These are phyloP conservation scores for Diaporthe citrichinensis DNA, from an alignment of 2,329 filamentous ascomycete genomes.

Conservation along the genomic window DNA sequence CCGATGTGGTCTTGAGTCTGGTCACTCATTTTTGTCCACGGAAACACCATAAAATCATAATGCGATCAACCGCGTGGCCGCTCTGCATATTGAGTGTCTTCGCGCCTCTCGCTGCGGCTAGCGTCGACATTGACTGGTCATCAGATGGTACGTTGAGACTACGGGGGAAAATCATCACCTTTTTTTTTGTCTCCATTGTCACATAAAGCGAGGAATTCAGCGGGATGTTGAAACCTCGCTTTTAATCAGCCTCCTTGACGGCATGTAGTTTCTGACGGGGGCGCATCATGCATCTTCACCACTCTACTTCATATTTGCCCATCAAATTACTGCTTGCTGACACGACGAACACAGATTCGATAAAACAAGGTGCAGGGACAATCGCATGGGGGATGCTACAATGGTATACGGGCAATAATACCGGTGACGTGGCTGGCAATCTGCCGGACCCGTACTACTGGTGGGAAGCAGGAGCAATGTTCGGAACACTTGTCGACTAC, in stretches of 20 bases:
- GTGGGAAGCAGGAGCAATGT: constrained; percentile 77
- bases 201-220: background rate
- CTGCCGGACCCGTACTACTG: constrained; percentile 70
- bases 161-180: background rate
- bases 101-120: constrained; percentile 28
- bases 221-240: background rate
- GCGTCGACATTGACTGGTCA: constrained; percentile 39
- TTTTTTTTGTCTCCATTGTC: too few relatives aligned
- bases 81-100: constrained; percentile 29
- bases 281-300: background rate
- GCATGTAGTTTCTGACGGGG: background rate
- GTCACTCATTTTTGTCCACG: background rate
- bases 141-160: constrained; percentile 36
- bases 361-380: constrained; percentile 55
- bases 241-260: background rate
- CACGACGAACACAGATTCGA: constrained; percentile 42
- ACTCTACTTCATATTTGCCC: background rate
- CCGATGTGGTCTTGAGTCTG: constrained; percentile 31
- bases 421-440: constrained; percentile 62
- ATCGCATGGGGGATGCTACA: constrained; percentile 61
- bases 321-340: constrained; percentile 1
- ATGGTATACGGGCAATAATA: constrained; percentile 62
- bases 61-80: constrained; percentile 38
- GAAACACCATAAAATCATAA: constrained; percentile 10
- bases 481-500: constrained; percentile 75